phyloP scores from a whole-genome alignment of 345 rosid genomes.

The Rhodamnia argentea region DNA sequence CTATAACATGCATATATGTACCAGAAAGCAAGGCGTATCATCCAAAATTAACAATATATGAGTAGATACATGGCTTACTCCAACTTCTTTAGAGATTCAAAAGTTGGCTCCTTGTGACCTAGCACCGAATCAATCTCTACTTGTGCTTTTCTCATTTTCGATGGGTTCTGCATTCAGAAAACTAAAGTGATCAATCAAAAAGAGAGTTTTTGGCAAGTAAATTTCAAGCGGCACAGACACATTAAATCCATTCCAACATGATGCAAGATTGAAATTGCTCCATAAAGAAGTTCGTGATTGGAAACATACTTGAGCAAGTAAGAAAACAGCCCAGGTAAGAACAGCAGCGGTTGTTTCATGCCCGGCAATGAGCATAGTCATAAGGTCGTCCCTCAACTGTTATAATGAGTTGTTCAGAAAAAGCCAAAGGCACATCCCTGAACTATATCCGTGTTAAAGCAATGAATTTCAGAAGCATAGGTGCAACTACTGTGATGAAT shows the following conservation, averaged over 20 bases:
- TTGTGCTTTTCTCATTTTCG: constrained; percentile 79
- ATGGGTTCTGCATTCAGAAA: constrained; percentile 43
- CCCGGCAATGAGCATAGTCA: constrained; percentile 95
- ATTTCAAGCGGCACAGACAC: neutral
- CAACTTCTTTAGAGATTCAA: constrained; percentile 60
- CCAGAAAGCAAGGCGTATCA: neutral
- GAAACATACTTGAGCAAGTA: constrained; percentile 72
- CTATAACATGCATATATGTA: neutral
- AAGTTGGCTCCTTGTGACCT: constrained; percentile 50
- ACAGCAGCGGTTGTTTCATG: constrained; percentile 98
- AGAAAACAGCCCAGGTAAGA: constrained; percentile 92
- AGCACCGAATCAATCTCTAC: constrained; percentile 76
- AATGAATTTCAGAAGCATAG: neutral
- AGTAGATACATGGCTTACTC: constrained; percentile 37
- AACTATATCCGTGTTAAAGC: neutral
- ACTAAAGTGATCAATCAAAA: neutral
- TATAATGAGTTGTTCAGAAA: neutral
- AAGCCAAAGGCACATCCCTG: neutral
- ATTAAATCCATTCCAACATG: neutral
- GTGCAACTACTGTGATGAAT: neutral
- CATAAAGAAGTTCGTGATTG: neutral
- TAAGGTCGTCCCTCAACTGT: constrained; percentile 89
- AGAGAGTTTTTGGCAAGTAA: neutral
- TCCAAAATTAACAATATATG: neutral
- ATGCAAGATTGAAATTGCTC: neutral